Percentiles rank a stretch among this genome's conserved stretches.
phyloP scores from a whole-genome alignment of 805 yeast genomes.

The Suhomyces sp. region DNA sequence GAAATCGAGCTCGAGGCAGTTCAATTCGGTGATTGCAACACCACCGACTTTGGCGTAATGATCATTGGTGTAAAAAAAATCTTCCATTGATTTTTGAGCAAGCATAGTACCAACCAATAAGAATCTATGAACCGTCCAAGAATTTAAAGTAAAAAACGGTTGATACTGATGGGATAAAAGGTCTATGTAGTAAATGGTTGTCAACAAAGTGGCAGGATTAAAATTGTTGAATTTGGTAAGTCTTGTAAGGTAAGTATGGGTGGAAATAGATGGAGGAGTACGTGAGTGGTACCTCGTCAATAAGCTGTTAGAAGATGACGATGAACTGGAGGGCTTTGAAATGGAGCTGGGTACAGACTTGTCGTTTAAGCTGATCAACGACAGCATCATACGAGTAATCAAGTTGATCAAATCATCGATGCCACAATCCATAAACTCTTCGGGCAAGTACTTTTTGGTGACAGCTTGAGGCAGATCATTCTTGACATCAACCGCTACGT shows the following conservation, averaged over 20 bases:
- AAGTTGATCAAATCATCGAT: slow-evolving; percentile 67
- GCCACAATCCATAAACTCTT: slow-evolving; percentile 61
- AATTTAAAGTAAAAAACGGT: slow-evolving; percentile 77
- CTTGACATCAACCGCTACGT: neutral
- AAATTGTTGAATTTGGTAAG: slow-evolving; percentile 80
- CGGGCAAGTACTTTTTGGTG: slow-evolving; percentile 35
- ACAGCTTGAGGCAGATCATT: neutral
- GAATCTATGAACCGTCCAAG: slow-evolving; percentile 91
- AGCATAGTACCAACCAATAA: slow-evolving; percentile 86
- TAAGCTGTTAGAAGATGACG: slow-evolving; percentile 21
- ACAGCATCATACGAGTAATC: slow-evolving; percentile 76
- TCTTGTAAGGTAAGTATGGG: slow-evolving; percentile 71
- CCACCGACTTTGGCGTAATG: slow-evolving; percentile 98
- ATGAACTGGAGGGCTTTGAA: slow-evolving; percentile 21
- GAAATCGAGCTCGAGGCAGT: slow-evolving; percentile 85
- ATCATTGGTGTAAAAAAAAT: slow-evolving; percentile 86
- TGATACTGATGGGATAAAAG: slow-evolving; percentile 70
- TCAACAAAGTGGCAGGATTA: slow-evolving; percentile 76
- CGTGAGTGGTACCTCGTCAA: slow-evolving; percentile 92
- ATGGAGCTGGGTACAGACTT: slow-evolving; percentile 36
- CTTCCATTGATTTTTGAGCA: slow-evolving; percentile 88
- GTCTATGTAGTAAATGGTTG: slow-evolving; percentile 89
- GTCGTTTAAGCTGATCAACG: slow-evolving; percentile 76
- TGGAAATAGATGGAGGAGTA: slow-evolving; percentile 84
- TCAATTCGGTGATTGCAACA: slow-evolving; percentile 75